Percentiles rank a stretch among this genome's conserved stretches.
Evolutionary conservation across 805 yeast species (phyloP).

Genomic region (Dipodascus geniculatus): DNA sequence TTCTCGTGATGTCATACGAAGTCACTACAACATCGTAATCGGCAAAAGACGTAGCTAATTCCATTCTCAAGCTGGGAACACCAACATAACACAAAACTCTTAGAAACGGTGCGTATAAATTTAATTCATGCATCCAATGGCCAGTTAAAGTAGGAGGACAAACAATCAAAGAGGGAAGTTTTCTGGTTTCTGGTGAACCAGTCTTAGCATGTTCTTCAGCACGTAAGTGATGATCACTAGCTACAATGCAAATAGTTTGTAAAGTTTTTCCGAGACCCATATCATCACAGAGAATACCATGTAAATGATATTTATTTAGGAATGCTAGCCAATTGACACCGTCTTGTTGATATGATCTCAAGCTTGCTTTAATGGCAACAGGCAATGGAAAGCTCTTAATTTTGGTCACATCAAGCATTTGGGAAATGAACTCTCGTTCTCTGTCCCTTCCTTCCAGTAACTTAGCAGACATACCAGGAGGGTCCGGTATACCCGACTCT

Average conservation of each 20-base stretch:
- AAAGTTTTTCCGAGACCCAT: constrained; percentile 98
- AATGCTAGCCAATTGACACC: constrained; percentile 98
- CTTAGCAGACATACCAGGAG: constrained; percentile 77
- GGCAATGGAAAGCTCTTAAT: constrained; percentile 83
- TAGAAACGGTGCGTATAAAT: constrained; percentile 80
- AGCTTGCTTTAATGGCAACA: constrained; percentile 80
- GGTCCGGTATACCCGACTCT: constrained; percentile 96
- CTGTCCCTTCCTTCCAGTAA: constrained; percentile 80
- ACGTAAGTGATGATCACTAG: constrained; percentile 88
- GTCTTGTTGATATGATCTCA: constrained; percentile 93
- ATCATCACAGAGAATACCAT: constrained; percentile 97
- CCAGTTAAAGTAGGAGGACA: constrained; percentile 98
- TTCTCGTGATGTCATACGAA: constrained; percentile 91
- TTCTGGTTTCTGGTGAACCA: constrained; percentile 51
- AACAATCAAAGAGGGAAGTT: constrained; percentile 71
- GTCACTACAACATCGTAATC: constrained; percentile 81
- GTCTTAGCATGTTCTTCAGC: constrained; percentile 56
- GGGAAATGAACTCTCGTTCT: constrained; percentile 88
- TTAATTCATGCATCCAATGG: constrained; percentile 95
- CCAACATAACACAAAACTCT: constrained; percentile 84
- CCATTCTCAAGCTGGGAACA: constrained; percentile 61
- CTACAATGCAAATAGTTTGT: constrained; percentile 92
- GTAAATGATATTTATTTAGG: constrained; percentile 85
- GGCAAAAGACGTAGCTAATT: constrained; percentile 40
- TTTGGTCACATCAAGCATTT: constrained; percentile 95